A percentile compares a stretch with the other conserved stretches of the same genome.
phyloP scores from a whole-genome alignment of 441 rosid genomes.

The Pelargonium fulgidum region DNA sequence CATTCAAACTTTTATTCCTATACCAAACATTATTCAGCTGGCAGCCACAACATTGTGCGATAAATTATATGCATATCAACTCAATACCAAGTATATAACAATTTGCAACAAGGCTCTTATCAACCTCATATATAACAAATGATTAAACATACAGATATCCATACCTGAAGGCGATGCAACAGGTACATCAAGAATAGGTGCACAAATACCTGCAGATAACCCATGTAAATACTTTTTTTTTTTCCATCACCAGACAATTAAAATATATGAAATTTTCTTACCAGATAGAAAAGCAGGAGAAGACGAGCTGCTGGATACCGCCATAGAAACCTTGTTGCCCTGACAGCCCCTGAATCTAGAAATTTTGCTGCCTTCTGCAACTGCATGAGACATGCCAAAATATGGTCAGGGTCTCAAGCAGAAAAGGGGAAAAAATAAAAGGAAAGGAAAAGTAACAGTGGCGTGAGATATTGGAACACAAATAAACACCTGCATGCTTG shows the following conservation, averaged over 20 bases:
- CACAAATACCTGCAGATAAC: slow-evolving; percentile 74
- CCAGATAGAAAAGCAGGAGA: slow-evolving; percentile 74
- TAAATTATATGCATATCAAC: no score
- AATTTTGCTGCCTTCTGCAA: slow-evolving; percentile 87
- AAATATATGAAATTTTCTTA: slow-evolving; percentile 28
- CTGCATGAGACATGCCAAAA: slow-evolving; percentile 37
- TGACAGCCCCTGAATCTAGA: slow-evolving; percentile 87
- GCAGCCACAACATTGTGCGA: no score
- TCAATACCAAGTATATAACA: background rate
- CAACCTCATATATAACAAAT: background rate
- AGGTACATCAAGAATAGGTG: slow-evolving; percentile 97
- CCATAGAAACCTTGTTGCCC: slow-evolving; percentile 96
- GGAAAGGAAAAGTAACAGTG: slow-evolving; percentile 3
- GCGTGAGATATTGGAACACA: slow-evolving; percentile 14
- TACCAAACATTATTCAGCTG: no score
- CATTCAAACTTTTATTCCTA: no score
- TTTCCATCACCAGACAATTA: slow-evolving; percentile 10
- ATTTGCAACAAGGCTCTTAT: background rate
- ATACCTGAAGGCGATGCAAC: slow-evolving; percentile 93
- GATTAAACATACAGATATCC: slow-evolving; percentile 4
- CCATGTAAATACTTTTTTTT: slow-evolving; percentile 14
- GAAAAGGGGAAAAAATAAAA: background rate
- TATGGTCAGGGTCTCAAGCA: background rate
- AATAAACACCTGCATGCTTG: slow-evolving; percentile 59
- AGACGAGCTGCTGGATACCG: slow-evolving; percentile 93